Conservation (phyloP, 192 early-diverging fungal genomes). For the Radiomyces spectabilis region DNA sequence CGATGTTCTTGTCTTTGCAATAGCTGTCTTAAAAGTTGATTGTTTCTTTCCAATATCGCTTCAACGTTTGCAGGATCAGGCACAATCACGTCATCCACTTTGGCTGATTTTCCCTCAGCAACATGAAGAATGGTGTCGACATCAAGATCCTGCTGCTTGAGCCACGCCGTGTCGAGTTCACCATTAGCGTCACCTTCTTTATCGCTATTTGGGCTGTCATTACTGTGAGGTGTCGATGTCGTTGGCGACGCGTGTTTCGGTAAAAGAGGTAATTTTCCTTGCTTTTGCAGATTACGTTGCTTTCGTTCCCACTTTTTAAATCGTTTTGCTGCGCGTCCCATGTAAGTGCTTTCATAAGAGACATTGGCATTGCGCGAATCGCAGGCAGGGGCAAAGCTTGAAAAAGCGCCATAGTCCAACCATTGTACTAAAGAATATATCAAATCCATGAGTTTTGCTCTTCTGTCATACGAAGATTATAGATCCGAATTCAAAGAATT, state of each 20-base stretch:
- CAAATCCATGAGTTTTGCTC: neutral
- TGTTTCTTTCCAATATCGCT: slow-evolving; percentile 27
- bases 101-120: neutral
- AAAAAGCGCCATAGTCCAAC: slow-evolving; percentile 37
- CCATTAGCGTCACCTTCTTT: neutral
- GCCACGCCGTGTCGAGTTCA: slow-evolving; percentile 16
- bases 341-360: slow-evolving; percentile 34
- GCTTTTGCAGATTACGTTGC: neutral
- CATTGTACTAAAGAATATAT: slow-evolving; percentile 33
- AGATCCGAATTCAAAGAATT: no score
- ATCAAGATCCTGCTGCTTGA: slow-evolving; percentile 20
- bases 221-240: no score
- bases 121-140: slow-evolving; percentile 1
- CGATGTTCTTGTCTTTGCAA: slow-evolving; percentile 38
- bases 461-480: neutral
- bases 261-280: no score
- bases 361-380: slow-evolving; percentile 40
- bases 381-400: slow-evolving; percentile 43
- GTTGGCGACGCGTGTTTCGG: no score
- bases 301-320: slow-evolving; percentile 9
- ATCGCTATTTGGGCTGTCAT: no score
- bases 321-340: slow-evolving; percentile 18
- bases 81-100: neutral
- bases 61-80: neutral
- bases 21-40: slow-evolving; percentile 27